Base-by-base conservation (phyloP, 2,329 filamentous ascomycete genomes). In the Sodiomyces alkalinus region DNA sequence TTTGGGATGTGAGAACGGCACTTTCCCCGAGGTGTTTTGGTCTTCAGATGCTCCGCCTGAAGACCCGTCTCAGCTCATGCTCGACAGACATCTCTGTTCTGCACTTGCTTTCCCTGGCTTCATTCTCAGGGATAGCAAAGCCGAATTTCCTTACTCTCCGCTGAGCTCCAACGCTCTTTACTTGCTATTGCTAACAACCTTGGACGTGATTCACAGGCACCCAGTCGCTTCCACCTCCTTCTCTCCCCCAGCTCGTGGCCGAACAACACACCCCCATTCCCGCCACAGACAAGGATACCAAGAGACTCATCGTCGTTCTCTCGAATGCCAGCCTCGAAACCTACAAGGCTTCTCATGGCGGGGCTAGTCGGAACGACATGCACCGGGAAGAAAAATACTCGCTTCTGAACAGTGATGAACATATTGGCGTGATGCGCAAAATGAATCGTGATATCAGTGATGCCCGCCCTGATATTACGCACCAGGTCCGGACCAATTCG, bases 381-480 rank as follows among this genome's bases (percentile, higher is more conserved):
- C 69, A 72, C 35, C 73, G 80, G 28, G 86, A 94, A 45, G 87
- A 94, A 52, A 96, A 96, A 56, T 98, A 92, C 58, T 92, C 87
- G 36, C 65, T 98, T 29, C 74, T 98, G 47, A 98, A 98, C 65
- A 94, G 86, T 56, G 90, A 98, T 49, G 90, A 98, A 58, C 90
- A 98, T 52, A 98, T 98, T 42, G 90, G 90, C 37, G 80, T 96
- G 40, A 93, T 98, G 85, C 79, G 90, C 47, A 98, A 96, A 65
- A 96, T 96, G 87, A 92, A 92, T 52, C 72, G 90, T 43, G 90
- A 98, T 52, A 96, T 98, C 41, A 94, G 86, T 52, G 90, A 98
- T 56, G 90, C 90, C 35, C 75, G 90, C 42, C 90, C 90, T 24
- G 90, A 98, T 56, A 98, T 98, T 47, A 93, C 90, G 25, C 90